phyloP scores from a whole-genome alignment of 2,329 filamentous ascomycete genomes.

The Xylariaceae sp. region DNA sequence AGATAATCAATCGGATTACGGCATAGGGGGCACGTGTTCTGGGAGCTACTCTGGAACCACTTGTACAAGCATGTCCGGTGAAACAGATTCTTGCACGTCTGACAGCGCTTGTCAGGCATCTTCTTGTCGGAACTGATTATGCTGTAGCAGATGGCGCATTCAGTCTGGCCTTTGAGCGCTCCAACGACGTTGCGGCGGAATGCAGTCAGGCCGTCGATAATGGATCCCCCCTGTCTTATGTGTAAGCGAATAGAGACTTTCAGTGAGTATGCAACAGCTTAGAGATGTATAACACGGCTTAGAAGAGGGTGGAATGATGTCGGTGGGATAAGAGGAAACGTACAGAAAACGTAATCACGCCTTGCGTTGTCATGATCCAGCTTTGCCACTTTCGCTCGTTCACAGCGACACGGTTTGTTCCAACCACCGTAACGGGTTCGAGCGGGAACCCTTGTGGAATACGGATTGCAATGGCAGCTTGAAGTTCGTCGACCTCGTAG shows the following conservation, averaged over 20 bases:
- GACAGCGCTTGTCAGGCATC: slow-evolving; percentile 86
- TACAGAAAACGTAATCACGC: slow-evolving; percentile 85
- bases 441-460: slow-evolving; percentile 82
- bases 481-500: slow-evolving; percentile 84
- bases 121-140: slow-evolving; percentile 86
- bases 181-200: slow-evolving; percentile 86
- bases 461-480: slow-evolving; percentile 75
- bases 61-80: slow-evolving; percentile 87
- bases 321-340: too few relatives aligned
- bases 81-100: slow-evolving; percentile 91
- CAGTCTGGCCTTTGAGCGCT: slow-evolving; percentile 84
- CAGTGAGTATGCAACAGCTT: too few relatives aligned
- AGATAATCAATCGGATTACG: slow-evolving; percentile 74
- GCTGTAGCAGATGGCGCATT: slow-evolving; percentile 96
- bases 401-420: slow-evolving; percentile 79
- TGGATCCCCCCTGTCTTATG: slow-evolving; percentile 63
- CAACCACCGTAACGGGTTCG: slow-evolving; percentile 68
- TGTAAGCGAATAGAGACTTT: too few relatives aligned
- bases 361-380: slow-evolving; percentile 85
- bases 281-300: too few relatives aligned
- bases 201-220: slow-evolving; percentile 80
- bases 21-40: slow-evolving; percentile 88
- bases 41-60: slow-evolving; percentile 94
- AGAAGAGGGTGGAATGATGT: too few relatives aligned
- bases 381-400: slow-evolving; percentile 88